Evolutionary conservation across 169 alveolate genomes (phyloP).

Genomic region (Plasmodium gallinaceum): DNA sequence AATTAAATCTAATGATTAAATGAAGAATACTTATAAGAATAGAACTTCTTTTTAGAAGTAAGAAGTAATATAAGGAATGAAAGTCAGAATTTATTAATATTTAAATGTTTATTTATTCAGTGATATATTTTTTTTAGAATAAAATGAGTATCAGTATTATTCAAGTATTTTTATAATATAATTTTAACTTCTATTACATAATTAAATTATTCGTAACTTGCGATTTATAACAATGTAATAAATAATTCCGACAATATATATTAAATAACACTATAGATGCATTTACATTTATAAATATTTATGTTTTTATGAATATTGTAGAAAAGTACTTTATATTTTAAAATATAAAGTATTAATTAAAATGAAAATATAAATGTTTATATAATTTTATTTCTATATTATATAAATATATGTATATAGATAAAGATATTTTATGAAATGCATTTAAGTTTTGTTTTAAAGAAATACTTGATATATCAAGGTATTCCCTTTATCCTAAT

Average conservation of each 20-base stretch:
- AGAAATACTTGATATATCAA: constrained; percentile 11
- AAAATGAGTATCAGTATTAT: neutral
- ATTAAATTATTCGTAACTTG: neutral
- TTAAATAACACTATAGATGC: neutral
- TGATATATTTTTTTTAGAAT: neutral
- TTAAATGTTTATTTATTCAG: neutral
- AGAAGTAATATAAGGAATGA: neutral
- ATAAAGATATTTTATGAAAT: too few relatives aligned
- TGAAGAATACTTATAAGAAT: neutral
- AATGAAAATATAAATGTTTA: too few relatives aligned
- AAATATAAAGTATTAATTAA: neutral
- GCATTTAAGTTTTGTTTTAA: constrained; percentile 2
- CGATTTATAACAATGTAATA: neutral
- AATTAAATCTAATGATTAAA: neutral
- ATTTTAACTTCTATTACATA: neutral
- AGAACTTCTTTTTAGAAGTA: neutral
- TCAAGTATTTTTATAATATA: neutral
- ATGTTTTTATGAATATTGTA: neutral
- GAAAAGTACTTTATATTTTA: neutral
- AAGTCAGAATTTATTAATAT: neutral
- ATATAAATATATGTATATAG: neutral
- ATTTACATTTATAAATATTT: neutral
- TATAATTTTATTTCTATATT: neutral
- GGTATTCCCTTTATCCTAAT: constrained; percentile 7
- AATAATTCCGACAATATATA: neutral